phyloP scores from a whole-genome alignment of 495 filamentous ascomycete species.

The Collariella sp. region DNA sequence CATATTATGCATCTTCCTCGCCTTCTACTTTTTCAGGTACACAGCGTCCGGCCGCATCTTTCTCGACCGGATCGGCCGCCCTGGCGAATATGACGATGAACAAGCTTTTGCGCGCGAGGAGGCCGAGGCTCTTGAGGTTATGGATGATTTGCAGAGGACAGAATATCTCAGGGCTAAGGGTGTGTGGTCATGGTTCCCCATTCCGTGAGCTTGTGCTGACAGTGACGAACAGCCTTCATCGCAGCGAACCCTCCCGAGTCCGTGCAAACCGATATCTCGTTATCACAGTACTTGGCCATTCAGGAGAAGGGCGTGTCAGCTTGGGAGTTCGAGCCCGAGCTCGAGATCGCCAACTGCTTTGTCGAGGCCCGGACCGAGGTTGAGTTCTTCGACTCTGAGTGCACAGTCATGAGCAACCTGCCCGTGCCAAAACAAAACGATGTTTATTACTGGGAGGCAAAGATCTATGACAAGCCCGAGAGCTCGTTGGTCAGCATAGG shows the following conservation, averaged over 20 bases:
- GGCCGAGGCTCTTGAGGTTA: slow-evolving; percentile 84
- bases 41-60: slow-evolving; percentile 84
- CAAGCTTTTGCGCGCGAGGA: slow-evolving; percentile 87
- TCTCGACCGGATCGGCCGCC: slow-evolving; percentile 84
- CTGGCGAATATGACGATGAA: slow-evolving; percentile 96
- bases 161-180: slow-evolving; percentile 96
- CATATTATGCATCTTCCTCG: slow-evolving; percentile 67
- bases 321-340: slow-evolving; percentile 97
- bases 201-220: slow-evolving; percentile 10
- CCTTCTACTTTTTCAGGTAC: slow-evolving; percentile 92
- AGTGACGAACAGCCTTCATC: slow-evolving; percentile 61
- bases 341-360: slow-evolving; percentile 98
- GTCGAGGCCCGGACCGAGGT: slow-evolving; percentile 94
- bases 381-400: slow-evolving; percentile 96
- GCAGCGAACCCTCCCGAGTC: slow-evolving; percentile 94
- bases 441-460: slow-evolving; percentile 98
- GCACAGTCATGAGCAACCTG: slow-evolving; percentile 92
- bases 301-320: slow-evolving; percentile 98
- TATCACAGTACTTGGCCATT: slow-evolving; percentile 95
- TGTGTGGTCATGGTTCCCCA: slow-evolving; percentile 31
- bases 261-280: slow-evolving; percentile 87
- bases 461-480: slow-evolving; percentile 96
- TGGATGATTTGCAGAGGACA: slow-evolving; percentile 85
- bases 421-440: slow-evolving; percentile 98
- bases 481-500: slow-evolving; percentile 76